A percentile compares a stretch with the other conserved stretches of the same genome.
Evolutionary conservation across 768 basidiomycete genomes (phyloP).

Genomic region (Boletellus emodensis): DNA sequence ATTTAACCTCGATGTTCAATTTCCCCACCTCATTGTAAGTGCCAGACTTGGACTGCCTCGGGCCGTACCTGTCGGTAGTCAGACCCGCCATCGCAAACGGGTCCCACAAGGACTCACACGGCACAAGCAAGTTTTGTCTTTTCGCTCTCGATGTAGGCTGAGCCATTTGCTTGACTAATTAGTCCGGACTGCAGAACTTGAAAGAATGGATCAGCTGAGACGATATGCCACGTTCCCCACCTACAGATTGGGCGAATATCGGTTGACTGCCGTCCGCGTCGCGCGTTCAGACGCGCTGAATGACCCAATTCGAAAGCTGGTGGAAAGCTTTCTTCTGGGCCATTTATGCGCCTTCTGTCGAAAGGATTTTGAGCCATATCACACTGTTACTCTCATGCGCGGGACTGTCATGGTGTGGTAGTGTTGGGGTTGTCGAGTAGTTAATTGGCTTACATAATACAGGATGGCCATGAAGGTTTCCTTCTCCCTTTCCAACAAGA

Average conservation of each 20-base stretch:
- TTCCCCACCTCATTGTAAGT: conserved; percentile 84
- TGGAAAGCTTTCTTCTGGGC: conserved; percentile 77
- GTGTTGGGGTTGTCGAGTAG: not conserved
- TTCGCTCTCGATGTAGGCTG: conserved; percentile 93
- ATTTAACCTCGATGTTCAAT: conserved; percentile 95
- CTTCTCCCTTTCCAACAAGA: conserved; percentile 64
- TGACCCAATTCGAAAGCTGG: conserved; percentile 51
- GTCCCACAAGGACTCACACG: conserved; percentile 56
- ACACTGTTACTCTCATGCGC: no score
- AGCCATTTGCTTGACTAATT: conserved; percentile 92
- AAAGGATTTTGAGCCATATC: conserved; percentile 53
- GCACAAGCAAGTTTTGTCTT: conserved; percentile 93
- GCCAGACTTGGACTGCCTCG: conserved; percentile 76
- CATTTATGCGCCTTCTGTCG: conserved; percentile 87
- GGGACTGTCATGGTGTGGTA: no score
- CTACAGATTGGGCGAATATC: conserved; percentile 88
- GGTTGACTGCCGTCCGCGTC: conserved; percentile 48
- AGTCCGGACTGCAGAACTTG: conserved; percentile 86
- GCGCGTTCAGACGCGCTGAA: conserved; percentile 24
- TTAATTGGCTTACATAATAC: conserved; percentile 20
- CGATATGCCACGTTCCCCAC: conserved; percentile 19
- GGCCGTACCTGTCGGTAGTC: conserved; percentile 59
- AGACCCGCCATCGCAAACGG: not conserved
- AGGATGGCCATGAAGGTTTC: conserved; percentile 73
- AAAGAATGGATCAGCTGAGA: conserved; percentile 7